phyloP scores from a whole-genome alignment of 2,329 filamentous ascomycete species.

The Apiospora sp. region DNA sequence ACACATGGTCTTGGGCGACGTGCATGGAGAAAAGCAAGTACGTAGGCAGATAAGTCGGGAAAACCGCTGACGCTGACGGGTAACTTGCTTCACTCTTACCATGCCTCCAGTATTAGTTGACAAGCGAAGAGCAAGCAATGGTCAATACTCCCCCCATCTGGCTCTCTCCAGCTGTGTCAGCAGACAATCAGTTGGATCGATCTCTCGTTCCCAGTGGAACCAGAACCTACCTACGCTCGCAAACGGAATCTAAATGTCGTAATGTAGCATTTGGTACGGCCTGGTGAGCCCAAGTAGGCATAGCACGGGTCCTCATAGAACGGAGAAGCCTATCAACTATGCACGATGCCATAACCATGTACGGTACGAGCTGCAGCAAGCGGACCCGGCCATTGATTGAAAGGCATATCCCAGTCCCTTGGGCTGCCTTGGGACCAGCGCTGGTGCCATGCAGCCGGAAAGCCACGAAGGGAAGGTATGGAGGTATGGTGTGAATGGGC shows the following conservation, averaged over 20 bases:
- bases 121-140: not conserved
- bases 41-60: not conserved
- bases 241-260: not conserved
- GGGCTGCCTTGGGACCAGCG: not conserved
- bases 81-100: not conserved
- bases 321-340: not conserved
- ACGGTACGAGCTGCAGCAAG: slow-evolving; percentile 4
- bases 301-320: not conserved
- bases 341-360: not conserved
- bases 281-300: slow-evolving; percentile 13
- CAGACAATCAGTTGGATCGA: slow-evolving; percentile 12
- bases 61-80: not conserved
- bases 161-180: not conserved
- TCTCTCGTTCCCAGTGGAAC: not conserved
- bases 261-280: slow-evolving; percentile 4
- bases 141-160: not conserved
- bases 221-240: no score
- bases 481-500: not conserved
- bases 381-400: slow-evolving; percentile 1
- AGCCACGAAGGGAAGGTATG: slow-evolving; percentile 19
- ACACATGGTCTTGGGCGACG: not conserved
- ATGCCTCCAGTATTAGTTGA: not conserved
- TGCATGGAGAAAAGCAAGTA: slow-evolving; percentile 4
- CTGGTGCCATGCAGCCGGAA: slow-evolving; percentile 17
- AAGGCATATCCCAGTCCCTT: not conserved